Evolutionary conservation across 2,329 filamentous ascomycete species (phyloP).

Genomic region (Phaeosphaeria sp.): DNA sequence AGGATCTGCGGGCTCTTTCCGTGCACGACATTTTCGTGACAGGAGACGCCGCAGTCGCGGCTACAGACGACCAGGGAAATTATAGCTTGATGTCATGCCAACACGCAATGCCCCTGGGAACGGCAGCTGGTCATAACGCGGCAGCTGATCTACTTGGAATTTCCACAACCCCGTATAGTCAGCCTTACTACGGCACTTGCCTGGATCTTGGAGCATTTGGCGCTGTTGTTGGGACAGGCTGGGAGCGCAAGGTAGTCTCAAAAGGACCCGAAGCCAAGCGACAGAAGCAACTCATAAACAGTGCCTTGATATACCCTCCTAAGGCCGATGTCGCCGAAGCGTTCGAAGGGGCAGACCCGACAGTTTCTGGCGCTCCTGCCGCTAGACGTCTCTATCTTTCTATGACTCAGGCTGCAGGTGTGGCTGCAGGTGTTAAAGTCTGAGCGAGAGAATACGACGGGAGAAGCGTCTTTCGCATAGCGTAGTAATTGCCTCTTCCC

Average conservation of each 20-base stretch:
- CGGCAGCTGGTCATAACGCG: neutral
- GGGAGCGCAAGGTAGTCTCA: neutral
- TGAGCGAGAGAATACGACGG: no score
- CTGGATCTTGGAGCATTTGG: neutral
- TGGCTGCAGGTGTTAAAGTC: no score
- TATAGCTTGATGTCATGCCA: neutral
- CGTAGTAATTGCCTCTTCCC: no score
- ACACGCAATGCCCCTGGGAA: neutral
- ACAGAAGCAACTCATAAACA: neutral
- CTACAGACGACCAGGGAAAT: neutral
- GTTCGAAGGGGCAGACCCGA: no score
- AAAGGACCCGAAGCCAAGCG: neutral
- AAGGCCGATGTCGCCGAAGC: no score
- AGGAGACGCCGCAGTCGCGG: neutral
- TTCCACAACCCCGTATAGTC: neutral
- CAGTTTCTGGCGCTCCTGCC: no score
- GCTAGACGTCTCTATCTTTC: no score
- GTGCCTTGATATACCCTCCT: neutral
- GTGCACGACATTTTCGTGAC: neutral
- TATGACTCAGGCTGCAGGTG: no score
- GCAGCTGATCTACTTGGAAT: neutral
- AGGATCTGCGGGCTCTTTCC: neutral
- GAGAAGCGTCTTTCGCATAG: no score
- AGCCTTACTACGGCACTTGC: neutral
- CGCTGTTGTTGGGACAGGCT: neutral